These are phyloP conservation scores for Phytopythium delawarense DNA, from an alignment of 352 stramenopile genomes.

Conservation along the genomic window DNA sequence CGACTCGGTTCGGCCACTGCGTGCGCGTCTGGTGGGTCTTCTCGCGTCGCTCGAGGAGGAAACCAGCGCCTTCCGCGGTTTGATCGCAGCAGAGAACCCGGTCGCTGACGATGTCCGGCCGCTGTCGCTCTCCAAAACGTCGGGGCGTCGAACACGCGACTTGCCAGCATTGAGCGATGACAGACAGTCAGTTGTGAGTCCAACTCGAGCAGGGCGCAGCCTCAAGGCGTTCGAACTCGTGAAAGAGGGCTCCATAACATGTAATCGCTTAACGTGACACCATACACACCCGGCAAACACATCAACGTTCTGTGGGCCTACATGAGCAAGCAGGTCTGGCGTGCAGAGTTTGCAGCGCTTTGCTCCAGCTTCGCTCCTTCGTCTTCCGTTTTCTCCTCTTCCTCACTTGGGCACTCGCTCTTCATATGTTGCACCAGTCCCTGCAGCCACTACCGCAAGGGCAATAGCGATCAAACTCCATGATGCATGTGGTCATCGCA, in stretches of 20 bases:
- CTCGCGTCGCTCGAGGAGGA: conserved; percentile 69
- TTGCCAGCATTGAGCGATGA: not conserved
- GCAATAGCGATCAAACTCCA: not conserved
- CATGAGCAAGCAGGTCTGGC: not conserved
- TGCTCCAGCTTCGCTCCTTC: not conserved
- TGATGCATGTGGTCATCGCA: not conserved
- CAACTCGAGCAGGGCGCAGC: not conserved
- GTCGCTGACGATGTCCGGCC: not conserved
- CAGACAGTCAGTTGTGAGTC: not conserved
- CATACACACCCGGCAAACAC: not conserved
- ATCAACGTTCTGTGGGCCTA: not conserved
- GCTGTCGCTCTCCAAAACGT: not conserved
- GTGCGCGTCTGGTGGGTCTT: conserved; percentile 52
- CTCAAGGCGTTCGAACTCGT: not conserved
- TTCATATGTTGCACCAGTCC: not conserved
- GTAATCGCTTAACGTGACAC: not conserved
- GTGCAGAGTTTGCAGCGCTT: not conserved
- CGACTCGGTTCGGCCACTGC: conserved; percentile 30
- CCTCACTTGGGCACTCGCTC: not conserved
- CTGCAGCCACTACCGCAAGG: not conserved
- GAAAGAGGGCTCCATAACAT: not conserved
- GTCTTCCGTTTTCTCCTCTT: not conserved
- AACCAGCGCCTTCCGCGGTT: conserved; percentile 33
- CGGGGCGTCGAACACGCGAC: not conserved
- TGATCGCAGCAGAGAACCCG: not conserved